A percentile compares a stretch with the other conserved stretches of the same genome.
Conservation (phyloP, 2,329 filamentous ascomycete species). For the Triangularia setosa region DNA sequence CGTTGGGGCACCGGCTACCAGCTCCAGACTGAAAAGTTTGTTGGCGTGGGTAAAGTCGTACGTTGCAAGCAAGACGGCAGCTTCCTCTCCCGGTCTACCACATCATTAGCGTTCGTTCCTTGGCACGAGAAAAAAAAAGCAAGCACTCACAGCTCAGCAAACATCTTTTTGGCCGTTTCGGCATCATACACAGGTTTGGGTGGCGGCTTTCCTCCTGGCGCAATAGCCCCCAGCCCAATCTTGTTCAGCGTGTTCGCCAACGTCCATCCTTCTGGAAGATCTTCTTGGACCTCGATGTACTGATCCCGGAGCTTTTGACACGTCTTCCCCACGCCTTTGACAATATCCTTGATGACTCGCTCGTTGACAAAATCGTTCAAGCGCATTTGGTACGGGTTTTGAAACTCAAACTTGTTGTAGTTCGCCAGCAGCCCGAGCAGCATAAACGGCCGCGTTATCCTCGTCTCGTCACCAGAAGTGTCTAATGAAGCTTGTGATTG, state of each 20-base stretch:
- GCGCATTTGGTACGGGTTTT: constrained; percentile 90
- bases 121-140: background rate
- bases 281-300: constrained; percentile 84
- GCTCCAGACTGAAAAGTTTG: constrained; percentile 86
- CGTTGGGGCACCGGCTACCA: constrained; percentile 59
- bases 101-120: background rate
- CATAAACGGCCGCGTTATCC: constrained; percentile 70
- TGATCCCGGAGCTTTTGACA: constrained; percentile 65
- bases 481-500: constrained; percentile 58
- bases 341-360: constrained; percentile 74
- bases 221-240: constrained; percentile 76
- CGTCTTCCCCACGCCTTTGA: constrained; percentile 69
- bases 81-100: constrained; percentile 69
- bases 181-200: constrained; percentile 61
- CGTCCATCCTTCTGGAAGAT: constrained; percentile 86
- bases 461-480: constrained; percentile 36
- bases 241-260: constrained; percentile 75
- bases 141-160: constrained; percentile 67
- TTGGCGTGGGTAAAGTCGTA: constrained; percentile 95
- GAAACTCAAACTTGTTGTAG: constrained; percentile 99
- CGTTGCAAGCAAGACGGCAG: constrained; percentile 74
- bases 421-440: constrained; percentile 86
- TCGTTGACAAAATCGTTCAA: constrained; percentile 97
- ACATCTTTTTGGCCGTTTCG: constrained; percentile 78
- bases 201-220: constrained; percentile 63